Conservation (phyloP, 352 stramenopile genomes). For the Halophytophthora polymorphica region DNA sequence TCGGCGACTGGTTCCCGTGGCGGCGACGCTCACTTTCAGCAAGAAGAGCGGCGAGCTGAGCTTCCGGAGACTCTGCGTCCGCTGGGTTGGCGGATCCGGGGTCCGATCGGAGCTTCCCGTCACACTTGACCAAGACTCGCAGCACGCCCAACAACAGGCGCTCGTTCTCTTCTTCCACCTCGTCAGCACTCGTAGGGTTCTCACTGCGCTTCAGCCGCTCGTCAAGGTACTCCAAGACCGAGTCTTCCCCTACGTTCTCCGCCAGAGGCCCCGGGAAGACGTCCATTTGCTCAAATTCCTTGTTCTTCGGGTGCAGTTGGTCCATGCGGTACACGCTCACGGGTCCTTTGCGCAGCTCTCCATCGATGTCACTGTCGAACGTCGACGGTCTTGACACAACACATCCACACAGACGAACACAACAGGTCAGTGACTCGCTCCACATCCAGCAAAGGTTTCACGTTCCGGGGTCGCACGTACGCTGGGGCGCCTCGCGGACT, state of each 20-base stretch:
- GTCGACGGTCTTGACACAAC: conserved; percentile 37
- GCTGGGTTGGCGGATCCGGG: conserved; percentile 29
- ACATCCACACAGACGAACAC: conserved; percentile 10
- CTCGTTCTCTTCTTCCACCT: conserved; percentile 54
- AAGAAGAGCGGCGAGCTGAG: conserved; percentile 61
- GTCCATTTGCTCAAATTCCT: conserved; percentile 65
- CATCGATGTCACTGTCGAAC: conserved; percentile 46
- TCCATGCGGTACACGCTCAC: conserved; percentile 81
- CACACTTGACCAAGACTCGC: conserved; percentile 71
- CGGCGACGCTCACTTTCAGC: conserved; percentile 67
- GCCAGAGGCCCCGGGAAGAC: conserved; percentile 76
- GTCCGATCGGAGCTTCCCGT: conserved; percentile 69
- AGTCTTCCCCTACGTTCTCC: conserved; percentile 55
- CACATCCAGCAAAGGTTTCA: neutral
- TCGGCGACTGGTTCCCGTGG: conserved; percentile 37
- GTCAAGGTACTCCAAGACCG: conserved; percentile 66
- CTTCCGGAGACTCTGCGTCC: conserved; percentile 60
- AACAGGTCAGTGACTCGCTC: conserved; percentile 2
- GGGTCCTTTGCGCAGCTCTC: conserved; percentile 76
- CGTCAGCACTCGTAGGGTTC: conserved; percentile 6
- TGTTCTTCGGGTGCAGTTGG: conserved; percentile 68
- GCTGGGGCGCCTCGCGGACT: conserved; percentile 47
- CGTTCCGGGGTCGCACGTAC: conserved; percentile 28
- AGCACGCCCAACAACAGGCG: conserved; percentile 68
- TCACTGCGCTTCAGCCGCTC: conserved; percentile 46